Base-by-base conservation (phyloP, 164 flowering plant species). In the Taxillus chinensis region DNA sequence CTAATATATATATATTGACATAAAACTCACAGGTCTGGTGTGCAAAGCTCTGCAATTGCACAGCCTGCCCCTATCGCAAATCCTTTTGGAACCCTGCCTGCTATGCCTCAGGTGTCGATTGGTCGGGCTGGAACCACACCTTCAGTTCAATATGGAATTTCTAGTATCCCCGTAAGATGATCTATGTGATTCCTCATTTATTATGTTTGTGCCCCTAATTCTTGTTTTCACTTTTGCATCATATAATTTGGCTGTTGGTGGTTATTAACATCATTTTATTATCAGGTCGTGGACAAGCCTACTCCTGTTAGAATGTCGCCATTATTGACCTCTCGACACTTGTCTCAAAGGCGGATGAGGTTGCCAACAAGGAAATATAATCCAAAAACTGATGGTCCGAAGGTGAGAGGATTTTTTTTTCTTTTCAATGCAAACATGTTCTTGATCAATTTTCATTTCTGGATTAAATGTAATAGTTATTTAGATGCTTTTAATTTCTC, bases 131-230 rank as follows among this genome's bases (percentile, higher is more conserved):
- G 92, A 62, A 77, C 84, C 55, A 65, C 86, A 41, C 79, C 95
- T n/a, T 82, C 95, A 43, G 67, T 90, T 68, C 95, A 87, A 70
- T 90, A 90, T 83, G 97, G 97, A 63, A 90, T 90, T 67, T 90
- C 95, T 55, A 86, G 80, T 75, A 76, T 90, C 79, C 97, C 97
- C 60, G 91, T 90, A 78, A 75, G 55, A 45, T 69, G 10, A 27
- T 38, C 42, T 43, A 4, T 3, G 41, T 67, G 45, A 60, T 9
- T 43, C 10, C 10, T 9, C 46, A 43, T 43, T 55, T 55, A 8
- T 4, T 8, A 55, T 55, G 58, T 8, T 55, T 55, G 17, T 55
- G 38, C 6, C 5, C 53, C 39, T 5, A 39, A 15, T 62, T 16
- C 40, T 15, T 62, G 1, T 10, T 3, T 40, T 8, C 41, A 27